phyloP scores from a whole-genome alignment of 176 grass and related monocot species.

The Aegilops umbellulata region DNA sequence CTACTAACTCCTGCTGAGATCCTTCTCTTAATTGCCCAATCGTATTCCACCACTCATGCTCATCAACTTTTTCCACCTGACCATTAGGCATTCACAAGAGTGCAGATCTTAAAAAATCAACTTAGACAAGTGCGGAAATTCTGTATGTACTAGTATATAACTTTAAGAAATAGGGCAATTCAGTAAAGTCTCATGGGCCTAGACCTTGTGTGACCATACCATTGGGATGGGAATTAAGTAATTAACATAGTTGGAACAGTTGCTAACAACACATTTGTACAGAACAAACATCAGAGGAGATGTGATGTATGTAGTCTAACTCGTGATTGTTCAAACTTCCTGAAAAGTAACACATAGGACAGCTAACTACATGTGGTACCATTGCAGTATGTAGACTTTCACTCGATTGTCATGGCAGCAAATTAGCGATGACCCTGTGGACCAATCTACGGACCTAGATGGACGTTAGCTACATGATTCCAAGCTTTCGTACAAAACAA shows the following conservation, averaged over 20 bases:
- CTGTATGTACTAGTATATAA: background rate
- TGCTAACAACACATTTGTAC: background rate
- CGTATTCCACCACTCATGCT: slow-evolving; percentile 83
- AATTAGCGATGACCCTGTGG: background rate
- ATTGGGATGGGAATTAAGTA: background rate
- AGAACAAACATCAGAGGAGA: background rate
- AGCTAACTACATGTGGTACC: background rate
- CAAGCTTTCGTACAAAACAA: background rate
- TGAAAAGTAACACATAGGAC: background rate
- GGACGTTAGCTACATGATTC: background rate
- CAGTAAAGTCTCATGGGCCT: background rate
- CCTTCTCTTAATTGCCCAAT: slow-evolving; percentile 81
- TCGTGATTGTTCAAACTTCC: background rate
- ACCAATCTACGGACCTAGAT: background rate
- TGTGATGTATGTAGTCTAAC: background rate
- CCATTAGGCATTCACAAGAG: background rate
- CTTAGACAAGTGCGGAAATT: background rate
- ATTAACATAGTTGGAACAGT: background rate
- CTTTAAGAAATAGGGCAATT: background rate
- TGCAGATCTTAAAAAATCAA: background rate
- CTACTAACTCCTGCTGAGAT: slow-evolving; percentile 71
- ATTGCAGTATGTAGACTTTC: background rate
- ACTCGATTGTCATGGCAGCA: background rate
- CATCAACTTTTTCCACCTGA: slow-evolving; percentile 90
- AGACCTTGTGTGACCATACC: background rate